phyloP scores from a whole-genome alignment of 352 stramenopile species.

The Blastocystis hominis region DNA sequence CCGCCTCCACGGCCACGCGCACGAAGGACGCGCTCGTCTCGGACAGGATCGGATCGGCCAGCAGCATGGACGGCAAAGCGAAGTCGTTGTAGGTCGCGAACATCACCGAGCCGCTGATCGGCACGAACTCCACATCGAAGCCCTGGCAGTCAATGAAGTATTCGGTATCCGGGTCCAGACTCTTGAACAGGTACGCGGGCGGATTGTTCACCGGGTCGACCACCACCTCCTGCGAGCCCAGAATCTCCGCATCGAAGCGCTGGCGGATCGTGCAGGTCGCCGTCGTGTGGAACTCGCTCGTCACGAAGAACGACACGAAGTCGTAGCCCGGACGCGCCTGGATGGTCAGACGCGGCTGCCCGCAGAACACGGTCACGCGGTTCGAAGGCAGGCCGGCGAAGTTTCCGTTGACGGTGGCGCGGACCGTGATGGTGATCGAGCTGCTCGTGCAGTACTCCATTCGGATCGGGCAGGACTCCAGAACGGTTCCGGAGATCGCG shows the following conservation, averaged over 20 bases:
- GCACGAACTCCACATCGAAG: background rate
- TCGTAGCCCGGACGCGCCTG: background rate
- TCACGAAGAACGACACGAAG: background rate
- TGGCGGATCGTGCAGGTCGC: background rate
- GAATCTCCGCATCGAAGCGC: background rate
- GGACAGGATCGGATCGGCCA: background rate
- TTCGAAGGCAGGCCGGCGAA: slow-evolving; percentile 16
- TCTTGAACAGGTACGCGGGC: slow-evolving; percentile 18
- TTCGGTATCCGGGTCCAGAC: slow-evolving; percentile 26
- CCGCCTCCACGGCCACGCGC: background rate
- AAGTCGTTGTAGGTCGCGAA: slow-evolving; percentile 12
- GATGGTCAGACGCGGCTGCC: background rate
- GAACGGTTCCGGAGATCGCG: background rate
- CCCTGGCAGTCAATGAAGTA: slow-evolving; percentile 23
- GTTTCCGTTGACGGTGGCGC: background rate
- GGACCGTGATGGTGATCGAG: slow-evolving; percentile 4
- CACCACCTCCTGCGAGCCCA: background rate
- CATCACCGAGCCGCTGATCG: background rate
- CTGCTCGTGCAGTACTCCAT: slow-evolving; percentile 39
- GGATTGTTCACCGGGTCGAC: background rate
- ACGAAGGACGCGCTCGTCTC: background rate
- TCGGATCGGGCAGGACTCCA: background rate
- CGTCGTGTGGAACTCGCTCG: slow-evolving; percentile 1
- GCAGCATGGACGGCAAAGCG: background rate
- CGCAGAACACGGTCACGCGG: slow-evolving; percentile 29